Evolutionary conservation across 495 filamentous ascomycete species (phyloP), one percentile per base, ranked within the genome.

Genomic region (Penicillium atrosanguineum): DNA sequence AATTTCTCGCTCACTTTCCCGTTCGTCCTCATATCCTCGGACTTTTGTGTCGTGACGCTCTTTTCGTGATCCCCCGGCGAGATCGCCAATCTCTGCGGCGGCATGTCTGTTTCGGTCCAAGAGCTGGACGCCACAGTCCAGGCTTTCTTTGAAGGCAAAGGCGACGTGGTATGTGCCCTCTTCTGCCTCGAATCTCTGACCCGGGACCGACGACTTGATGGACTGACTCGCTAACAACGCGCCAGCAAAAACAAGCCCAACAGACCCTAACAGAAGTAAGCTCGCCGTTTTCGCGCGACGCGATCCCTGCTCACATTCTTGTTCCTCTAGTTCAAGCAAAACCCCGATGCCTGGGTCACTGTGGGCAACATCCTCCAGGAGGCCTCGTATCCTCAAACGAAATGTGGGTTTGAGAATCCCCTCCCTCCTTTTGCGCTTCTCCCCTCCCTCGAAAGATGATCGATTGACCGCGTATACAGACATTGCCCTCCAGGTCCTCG

Each of bases 191-290:
- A 12, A 4, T 14, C 1, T 31, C 7, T n/a, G 4, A 31, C 28
- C 28, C 12, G 11, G 31, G 11, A 4, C 18, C 37, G 11, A 16
- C 15, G 28, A 12, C 19, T 36, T 38, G 31, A 34, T 43, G 37
- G 49, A 39, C 4, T 34, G 11, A 34, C 3, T 34, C 12, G 53
- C 40, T 45, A 45, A 56, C 68, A 59, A 59, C 49, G 12, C 50
- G 42, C 74, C 74, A 97, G 91, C 94, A 96, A 95, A 96, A 96
- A 77, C 87, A 89, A 81, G 95, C 94, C 56, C 90, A 97, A 69
- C 85, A 90, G 56, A 86, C 90, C 34, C 74, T 99, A 59, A 97
- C 96, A 69, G 95, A 97, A 80, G 92, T 93, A 80, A 65, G 82
- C 75, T 53, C 41, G 39, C 26, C 25, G 8, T 20, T n/a, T 15